Evolutionary conservation across 2,329 filamentous ascomycete species (phyloP), one percentile per base, ranked within the genome.

Genomic region (Penicillium sp.): DNA sequence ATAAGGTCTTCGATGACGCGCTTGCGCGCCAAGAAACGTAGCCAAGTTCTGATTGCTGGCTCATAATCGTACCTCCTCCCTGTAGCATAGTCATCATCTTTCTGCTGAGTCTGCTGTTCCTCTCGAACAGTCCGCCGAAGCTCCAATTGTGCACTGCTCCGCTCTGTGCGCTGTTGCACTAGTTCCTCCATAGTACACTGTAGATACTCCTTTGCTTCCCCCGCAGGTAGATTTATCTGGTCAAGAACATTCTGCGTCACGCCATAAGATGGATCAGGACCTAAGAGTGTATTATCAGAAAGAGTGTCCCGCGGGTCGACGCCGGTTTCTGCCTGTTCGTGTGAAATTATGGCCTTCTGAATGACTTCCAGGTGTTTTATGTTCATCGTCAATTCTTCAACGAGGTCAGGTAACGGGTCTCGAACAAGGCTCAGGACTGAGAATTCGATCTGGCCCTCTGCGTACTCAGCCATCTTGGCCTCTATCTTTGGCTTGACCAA

Each of bases 361-460:
- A 83, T 67, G 5, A 68, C 65, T 35, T 76, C 70, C 19, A 85
- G 64, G n/a, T 73, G 73, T 64, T 78, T 81, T 52, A 85, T 75
- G 52, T 84, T 85, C 19, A 72, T 60, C 4, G 77, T 74, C 62
- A 85, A 61, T 72, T 81, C 67, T 19, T 73, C 66, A 30, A 79
- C 73, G 11, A 88, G 78, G 3, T 77, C 73, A 13, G 78, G 69
- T 1, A 90, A 75, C 0, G 91, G 88, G 61, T 89, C 90, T 61
- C 86, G 85, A 65, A 90, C 90, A 2, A 97, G 79, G 26, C 91
- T 89, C 53, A 96, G 82, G 44, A 96, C 85, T 65, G 87, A 93
- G 78, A 92, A 96, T n/a, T 89, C 85, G 31, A 91, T 84, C 56
- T 87, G 83, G 11, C 83, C 86, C 38, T 86, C 87, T 64, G 86